Evolutionary conservation across 2,329 filamentous ascomycete genomes (phyloP), one percentile per base, ranked within the genome.

Genomic region (Penicillium sp.): DNA sequence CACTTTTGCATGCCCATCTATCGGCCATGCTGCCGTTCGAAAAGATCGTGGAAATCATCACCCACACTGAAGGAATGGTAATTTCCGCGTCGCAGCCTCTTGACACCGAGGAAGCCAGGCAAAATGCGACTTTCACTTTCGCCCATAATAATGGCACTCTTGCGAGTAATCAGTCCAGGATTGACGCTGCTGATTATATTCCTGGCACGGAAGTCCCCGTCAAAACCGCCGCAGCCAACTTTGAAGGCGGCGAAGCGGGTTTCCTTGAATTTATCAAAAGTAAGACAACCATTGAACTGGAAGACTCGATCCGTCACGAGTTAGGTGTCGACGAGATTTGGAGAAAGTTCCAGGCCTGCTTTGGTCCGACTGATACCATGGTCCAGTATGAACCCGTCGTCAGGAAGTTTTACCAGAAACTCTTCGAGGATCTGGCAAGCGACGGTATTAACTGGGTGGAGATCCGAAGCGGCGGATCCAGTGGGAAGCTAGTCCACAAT

Each of bases 11-110:
- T 76, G 90, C 90, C 38, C 93, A 97, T 75, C 78, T 94, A 70
- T 89, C 93, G 72, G 91, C 92, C 66, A 94, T 94, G 86, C 88
- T 96, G 49, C 89, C 96, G 70, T 86, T 91, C 63, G 88, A 90
- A 8, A 50, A 50, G n/a, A 29, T 50, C 7, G 9, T 50, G 23
- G 17, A 39, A 27, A 50, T 39, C 13, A 50, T 50, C 10, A 41
- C 41, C 21, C 15, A 41, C 2, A 50, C 48, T 13, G 48, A 50
- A 41, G 48, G 48, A 7, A 50, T 50, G 48, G 48, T 29, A 6
- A 39, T 50, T 27, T 50, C 48, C 4, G 36, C 23, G 4, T 29
- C 35, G 2, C 48, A 50, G 25, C 36, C 48, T 31, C 8, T 50
- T 19, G 36, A 50, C 23, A 50, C 48, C n/a, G 8, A 27, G 1